Evolutionary conservation across 2,329 filamentous ascomycete genomes (phyloP).

Genomic region (Fusarium sambucinum): DNA sequence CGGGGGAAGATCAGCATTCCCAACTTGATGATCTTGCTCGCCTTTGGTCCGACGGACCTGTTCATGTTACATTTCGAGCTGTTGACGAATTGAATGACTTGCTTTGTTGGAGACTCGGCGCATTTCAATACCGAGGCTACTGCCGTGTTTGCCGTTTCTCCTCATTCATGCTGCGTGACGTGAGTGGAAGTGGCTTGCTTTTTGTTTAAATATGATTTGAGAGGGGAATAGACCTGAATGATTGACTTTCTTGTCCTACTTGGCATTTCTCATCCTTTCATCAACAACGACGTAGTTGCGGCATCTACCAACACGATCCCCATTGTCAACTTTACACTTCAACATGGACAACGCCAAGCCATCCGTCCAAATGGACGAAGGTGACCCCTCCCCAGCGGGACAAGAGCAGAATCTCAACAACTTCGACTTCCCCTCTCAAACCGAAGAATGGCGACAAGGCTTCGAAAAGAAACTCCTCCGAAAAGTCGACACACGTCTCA

Average conservation of each 20-base stretch:
- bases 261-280: background rate
- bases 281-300: background rate
- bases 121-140: background rate
- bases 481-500: constrained; percentile 64
- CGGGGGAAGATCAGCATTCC: background rate
- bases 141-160: background rate
- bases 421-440: constrained; percentile 32
- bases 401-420: constrained; percentile 18
- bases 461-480: constrained; percentile 55
- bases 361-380: constrained; percentile 36
- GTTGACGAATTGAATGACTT: background rate
- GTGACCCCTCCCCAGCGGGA: background rate
- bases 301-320: background rate
- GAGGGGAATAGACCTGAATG: background rate
- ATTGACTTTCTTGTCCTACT: background rate
- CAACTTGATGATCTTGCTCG: background rate
- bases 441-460: constrained; percentile 32
- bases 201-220: background rate
- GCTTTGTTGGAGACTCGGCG: background rate
- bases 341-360: constrained; percentile 28
- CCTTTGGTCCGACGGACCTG: background rate
- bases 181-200: background rate
- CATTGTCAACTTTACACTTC: background rate
- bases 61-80: background rate
- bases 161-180: background rate